A percentile compares a stretch with the other conserved stretches of the same genome.
Evolutionary conservation across 495 filamentous ascomycete genomes (phyloP).

Genomic region (Platismatia glauca): DNA sequence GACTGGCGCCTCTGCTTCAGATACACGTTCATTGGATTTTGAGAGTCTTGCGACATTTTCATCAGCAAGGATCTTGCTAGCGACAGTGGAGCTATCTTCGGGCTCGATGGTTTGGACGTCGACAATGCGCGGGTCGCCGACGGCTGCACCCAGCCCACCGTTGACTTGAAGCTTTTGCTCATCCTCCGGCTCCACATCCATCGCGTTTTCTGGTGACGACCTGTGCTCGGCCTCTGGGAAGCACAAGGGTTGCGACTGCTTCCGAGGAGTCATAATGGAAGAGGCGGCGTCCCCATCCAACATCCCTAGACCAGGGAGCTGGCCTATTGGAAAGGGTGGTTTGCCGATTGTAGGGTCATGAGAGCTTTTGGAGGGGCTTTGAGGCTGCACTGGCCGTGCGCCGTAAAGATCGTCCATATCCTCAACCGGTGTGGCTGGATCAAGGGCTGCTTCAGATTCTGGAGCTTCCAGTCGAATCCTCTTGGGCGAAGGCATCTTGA

Average conservation of each 20-base stretch:
- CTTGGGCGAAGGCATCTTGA: constrained; percentile 20
- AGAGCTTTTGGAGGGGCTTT: neutral
- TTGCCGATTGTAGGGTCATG: neutral
- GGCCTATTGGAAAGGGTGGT: neutral
- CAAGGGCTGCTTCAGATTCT: constrained; percentile 4
- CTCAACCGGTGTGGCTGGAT: constrained; percentile 7
- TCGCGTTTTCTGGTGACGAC: neutral
- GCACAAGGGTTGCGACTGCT: neutral
- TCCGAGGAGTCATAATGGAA: neutral
- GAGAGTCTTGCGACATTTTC: neutral
- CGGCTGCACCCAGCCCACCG: neutral
- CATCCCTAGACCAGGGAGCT: constrained; percentile 14
- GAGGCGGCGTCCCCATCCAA: neutral
- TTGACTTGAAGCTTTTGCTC: neutral
- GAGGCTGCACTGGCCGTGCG: neutral
- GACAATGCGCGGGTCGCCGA: neutral
- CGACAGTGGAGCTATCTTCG: neutral
- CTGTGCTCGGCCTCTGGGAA: neutral
- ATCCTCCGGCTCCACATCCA: neutral
- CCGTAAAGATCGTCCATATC: constrained; percentile 21
- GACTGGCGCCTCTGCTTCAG: neutral
- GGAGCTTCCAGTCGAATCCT: constrained; percentile 15
- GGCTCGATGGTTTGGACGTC: neutral
- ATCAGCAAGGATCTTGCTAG: neutral
- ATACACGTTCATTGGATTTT: neutral